phyloP scores from a whole-genome alignment of 73 alveolate genomes.

The Blepharisma stoltei region DNA sequence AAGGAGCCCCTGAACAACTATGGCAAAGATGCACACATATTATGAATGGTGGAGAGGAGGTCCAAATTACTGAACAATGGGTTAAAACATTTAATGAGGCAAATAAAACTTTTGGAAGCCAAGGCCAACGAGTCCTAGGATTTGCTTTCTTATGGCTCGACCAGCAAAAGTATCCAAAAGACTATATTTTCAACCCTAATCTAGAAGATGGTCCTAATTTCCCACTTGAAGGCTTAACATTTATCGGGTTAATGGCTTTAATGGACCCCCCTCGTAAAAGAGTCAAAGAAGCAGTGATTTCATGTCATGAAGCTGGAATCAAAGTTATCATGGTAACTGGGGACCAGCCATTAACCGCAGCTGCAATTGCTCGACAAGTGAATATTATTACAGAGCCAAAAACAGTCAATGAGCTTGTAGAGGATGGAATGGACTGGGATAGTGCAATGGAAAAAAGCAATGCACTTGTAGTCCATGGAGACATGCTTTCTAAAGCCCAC shows the following conservation, averaged over 20 bases:
- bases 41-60: constrained; percentile 14
- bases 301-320: constrained; percentile 83
- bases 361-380: constrained; percentile 87
- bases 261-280: constrained; percentile 94
- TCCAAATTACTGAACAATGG: constrained; percentile 38
- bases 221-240: constrained; percentile 62
- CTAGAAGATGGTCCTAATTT: constrained; percentile 56
- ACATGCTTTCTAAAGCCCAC: constrained; percentile 47
- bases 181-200: constrained; percentile 37
- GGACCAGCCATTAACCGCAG: constrained; percentile 94
- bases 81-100: constrained; percentile 46
- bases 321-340: constrained; percentile 95
- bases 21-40: constrained; percentile 29
- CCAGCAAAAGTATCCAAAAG: constrained; percentile 44
- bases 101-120: constrained; percentile 63
- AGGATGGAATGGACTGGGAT: constrained; percentile 80
- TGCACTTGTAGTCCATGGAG: constrained; percentile 83
- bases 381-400: constrained; percentile 55
- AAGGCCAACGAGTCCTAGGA: constrained; percentile 88
- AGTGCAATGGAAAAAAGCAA: constrained; percentile 55
- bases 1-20: constrained; percentile 63
- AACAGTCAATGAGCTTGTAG: constrained; percentile 93
- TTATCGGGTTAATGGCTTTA: constrained; percentile 84
- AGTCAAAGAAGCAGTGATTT: constrained; percentile 75
- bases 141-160: constrained; percentile 52